These are phyloP conservation scores for Cantharellus anzutake DNA, from an alignment of 768 basidiomycete genomes.

Conservation along the genomic window DNA sequence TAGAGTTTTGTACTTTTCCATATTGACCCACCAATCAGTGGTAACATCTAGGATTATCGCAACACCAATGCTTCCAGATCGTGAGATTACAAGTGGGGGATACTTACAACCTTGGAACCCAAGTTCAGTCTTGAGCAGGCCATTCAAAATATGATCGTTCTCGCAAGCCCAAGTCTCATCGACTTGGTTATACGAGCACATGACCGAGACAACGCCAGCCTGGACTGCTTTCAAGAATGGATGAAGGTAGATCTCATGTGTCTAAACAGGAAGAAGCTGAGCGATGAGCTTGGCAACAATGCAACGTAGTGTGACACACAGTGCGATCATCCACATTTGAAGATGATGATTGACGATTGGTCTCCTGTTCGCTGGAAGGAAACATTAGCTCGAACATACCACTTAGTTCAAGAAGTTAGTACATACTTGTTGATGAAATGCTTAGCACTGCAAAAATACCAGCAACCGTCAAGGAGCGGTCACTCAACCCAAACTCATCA, in stretches of 20 bases:
- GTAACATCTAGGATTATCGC: no score
- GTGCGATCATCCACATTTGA: constrained; percentile 57
- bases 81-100: no score
- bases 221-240: constrained; percentile 33
- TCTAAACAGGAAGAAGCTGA: no score
- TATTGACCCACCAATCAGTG: constrained; percentile 49
- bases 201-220: constrained; percentile 42
- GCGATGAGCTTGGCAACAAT: constrained; percentile 11
- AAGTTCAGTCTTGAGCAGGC: constrained; percentile 53
- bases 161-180: constrained; percentile 51
- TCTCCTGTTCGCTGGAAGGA: constrained; percentile 27
- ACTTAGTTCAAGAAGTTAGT: no score
- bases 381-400: no score
- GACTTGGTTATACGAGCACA: constrained; percentile 19
- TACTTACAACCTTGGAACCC: constrained; percentile 61
- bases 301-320: no score
- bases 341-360: constrained; percentile 15
- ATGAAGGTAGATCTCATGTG: constrained; percentile 12
- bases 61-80: no score
- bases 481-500: no score
- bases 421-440: constrained; percentile 52
- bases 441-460: constrained; percentile 79
- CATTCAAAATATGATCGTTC: constrained; percentile 49
- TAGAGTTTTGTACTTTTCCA: no score
- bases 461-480: no score